phyloP scores from a whole-genome alignment of 257 asterid species.

The Nicotiana undulata region DNA sequence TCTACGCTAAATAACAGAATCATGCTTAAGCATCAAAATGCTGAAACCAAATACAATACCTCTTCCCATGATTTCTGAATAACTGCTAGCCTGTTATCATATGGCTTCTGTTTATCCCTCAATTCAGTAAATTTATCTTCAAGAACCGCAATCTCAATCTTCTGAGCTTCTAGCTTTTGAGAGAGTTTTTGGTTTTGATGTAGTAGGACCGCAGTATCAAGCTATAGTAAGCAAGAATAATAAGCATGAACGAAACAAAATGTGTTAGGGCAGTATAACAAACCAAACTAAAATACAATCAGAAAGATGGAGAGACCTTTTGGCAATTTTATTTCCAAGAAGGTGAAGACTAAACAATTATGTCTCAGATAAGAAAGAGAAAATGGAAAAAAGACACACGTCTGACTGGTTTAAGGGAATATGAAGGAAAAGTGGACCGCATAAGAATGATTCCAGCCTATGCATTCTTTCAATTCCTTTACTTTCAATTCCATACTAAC shows the following conservation, averaged over 20 bases:
- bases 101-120: constrained; percentile 56
- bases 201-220: constrained; percentile 79
- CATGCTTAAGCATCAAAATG: background rate
- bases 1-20: background rate
- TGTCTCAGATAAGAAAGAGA: background rate
- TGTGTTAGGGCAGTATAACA: background rate
- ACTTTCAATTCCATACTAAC: no score
- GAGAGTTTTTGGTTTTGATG: constrained; percentile 89
- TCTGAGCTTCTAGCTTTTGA: constrained; percentile 89
- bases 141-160: constrained; percentile 56
- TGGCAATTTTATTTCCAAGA: background rate
- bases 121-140: constrained; percentile 44
- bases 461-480: background rate
- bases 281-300: background rate
- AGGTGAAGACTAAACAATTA: background rate
- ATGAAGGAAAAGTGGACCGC: background rate
- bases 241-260: background rate
- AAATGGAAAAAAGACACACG: background rate
- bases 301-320: background rate
- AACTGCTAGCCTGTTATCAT: constrained; percentile 38
- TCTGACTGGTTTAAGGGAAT: background rate
- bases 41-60: constrained; percentile 31
- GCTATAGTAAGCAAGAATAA: constrained; percentile 37
- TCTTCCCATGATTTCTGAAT: constrained; percentile 63
- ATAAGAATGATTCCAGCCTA: background rate